phyloP scores from a whole-genome alignment of 306 rosid genomes.

The Medicago arabica region DNA sequence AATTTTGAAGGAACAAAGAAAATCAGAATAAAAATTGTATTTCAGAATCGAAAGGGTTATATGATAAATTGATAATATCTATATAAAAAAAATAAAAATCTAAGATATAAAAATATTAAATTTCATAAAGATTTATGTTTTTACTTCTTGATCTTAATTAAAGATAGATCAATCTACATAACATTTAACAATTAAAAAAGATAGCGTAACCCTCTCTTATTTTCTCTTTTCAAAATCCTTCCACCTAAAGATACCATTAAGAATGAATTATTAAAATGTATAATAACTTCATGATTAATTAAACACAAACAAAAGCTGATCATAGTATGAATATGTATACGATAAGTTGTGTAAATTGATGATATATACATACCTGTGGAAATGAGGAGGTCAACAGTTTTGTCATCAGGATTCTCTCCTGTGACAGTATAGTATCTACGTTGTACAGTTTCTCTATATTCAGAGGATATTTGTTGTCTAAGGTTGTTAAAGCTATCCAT shows the following conservation, averaged over 20 bases:
- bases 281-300: neutral
- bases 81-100: too few relatives aligned
- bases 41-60: too few relatives aligned
- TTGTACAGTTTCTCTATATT: slow-evolving; percentile 85
- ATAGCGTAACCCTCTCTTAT: neutral
- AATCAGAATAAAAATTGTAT: too few relatives aligned
- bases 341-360: neutral
- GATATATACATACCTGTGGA: slow-evolving; percentile 64
- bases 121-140: too few relatives aligned
- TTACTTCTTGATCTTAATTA: too few relatives aligned
- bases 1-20: too few relatives aligned
- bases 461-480: slow-evolving; percentile 74
- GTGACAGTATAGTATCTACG: slow-evolving; percentile 90
- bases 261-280: neutral
- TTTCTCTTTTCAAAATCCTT: neutral
- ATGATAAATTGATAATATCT: too few relatives aligned
- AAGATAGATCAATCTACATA: neutral
- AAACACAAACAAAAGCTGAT: neutral
- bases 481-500: slow-evolving; percentile 82
- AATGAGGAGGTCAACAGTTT: slow-evolving; percentile 81
- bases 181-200: neutral
- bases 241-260: neutral
- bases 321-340: neutral
- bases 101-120: too few relatives aligned
- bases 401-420: slow-evolving; percentile 89